Evolutionary conservation across 441 rosid species (phyloP), one percentile per base, ranked within the genome.

Genomic region (Raphanus hybrid): DNA sequence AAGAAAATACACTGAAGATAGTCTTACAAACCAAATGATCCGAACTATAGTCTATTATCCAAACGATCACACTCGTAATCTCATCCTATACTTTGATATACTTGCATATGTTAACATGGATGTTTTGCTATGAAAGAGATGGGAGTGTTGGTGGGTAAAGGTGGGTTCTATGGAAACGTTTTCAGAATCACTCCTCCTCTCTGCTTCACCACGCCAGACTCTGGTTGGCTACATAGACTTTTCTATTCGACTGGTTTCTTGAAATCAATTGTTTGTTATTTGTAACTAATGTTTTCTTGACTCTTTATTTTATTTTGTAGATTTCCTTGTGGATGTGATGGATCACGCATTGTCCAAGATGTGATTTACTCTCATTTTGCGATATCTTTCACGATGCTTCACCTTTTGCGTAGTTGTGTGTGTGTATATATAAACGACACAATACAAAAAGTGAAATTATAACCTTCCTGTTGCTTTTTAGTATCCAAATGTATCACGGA

Each of bases 171-270:
- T 10, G 98, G 98, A 63, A 95, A 95, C 69, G 98, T 92, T 20
- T 91, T 95, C 75, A 85, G 98, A 82, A 88, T 95, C 37, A 91
- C 98, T 4, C 98, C 99, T 59, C 99, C 99, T 12, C 90, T 95
- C 58, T 92, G 97, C 82, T 90, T 95, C 82, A 89, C 92, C n/a
- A 83, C 88, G 74, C 86, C 86, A 39, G 98, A 95, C 84, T 96
- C 98, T 52, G 99, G 98, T 92, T 74, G 16, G 75, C 75, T 67
- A n/a, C 71, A 39, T 5, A 3, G 8, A 12, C 43, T 41, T 59
- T 39, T 35, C 3, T 37, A n/a, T 18, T 57, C 5, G 20, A 57
- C 2, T 37, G 32, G 2, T 16, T 55, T 41, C n/a, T 55, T 71
- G 8, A 3, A 8, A 16, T 58, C 32, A 1, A 14, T 15, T n/a